Base-by-base conservation (phyloP, 2,329 filamentous ascomycete genomes). In the Phaeophleospora eucalypticola region DNA sequence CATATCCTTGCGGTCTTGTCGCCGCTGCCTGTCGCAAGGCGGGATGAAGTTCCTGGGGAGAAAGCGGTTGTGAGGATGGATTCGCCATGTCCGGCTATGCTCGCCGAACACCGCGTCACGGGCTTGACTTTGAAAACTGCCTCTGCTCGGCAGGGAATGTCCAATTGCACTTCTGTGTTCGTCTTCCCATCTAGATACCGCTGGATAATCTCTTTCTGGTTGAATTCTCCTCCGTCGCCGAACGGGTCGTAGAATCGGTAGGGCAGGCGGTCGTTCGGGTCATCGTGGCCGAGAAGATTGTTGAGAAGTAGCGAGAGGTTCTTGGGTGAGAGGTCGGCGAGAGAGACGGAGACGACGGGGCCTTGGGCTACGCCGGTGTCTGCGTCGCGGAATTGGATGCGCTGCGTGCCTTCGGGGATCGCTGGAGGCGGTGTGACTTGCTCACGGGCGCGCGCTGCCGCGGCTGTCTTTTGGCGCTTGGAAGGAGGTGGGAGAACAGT, bases 91-190 rank as follows among this genome's bases (percentile, higher is more conserved):
- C 93, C 93, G 3, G 86, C 83, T 56, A 97, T 94, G 44, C 83
- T 83, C 51, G 90, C 87, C 4, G 90, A 86, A 71, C 93, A 91
- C 67, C 93, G 80, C 40, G 90, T 91, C 35, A 96, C 89, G 9
- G 89, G 86, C 60, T 93, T 89, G 18, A 97, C 93, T 60, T 86
- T 84, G 74, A 96, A 97, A 0, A 97, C 86, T 17, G 91, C 89
- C 68, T 98, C 91, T 0, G 93, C 91, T 32, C 81, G 80, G 65
- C 81, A 84, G 49, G 82, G 78, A 12, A 85, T 75, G 34, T 77
- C 74, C 19, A 85, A 72, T 27, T 78, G 75, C 52, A 81, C 77
- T 72, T 86, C 82, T 19, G 79, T 80, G 2, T 65, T 70, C 2
- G 65, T 69, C 8, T 68, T 69, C 12, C 72, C 73, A n/a, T 73